Conservation (phyloP, 768 basidiomycete species). For the Lactarius vividus region DNA sequence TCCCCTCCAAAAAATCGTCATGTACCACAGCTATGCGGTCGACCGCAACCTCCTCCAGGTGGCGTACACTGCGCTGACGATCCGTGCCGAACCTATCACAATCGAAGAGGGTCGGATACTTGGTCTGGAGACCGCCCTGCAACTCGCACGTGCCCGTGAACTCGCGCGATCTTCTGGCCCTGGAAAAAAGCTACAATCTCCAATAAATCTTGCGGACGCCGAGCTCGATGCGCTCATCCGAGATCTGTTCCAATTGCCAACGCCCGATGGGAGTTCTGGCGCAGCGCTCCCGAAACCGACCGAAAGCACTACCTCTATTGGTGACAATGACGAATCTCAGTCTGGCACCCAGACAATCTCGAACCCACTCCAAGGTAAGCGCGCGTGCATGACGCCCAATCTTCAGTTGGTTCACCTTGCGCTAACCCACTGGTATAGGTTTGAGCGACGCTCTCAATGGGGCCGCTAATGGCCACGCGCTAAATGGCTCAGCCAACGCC, state of each 20-base stretch:
- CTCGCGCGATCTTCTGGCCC: conserved; percentile 15
- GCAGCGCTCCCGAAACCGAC: background rate
- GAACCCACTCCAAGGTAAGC: conserved; percentile 19
- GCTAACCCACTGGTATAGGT: conserved; percentile 10
- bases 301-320: background rate
- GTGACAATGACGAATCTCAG: background rate
- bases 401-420: conserved; percentile 6
- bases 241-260: conserved; percentile 21
- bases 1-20: conserved; percentile 52
- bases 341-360: conserved; percentile 4
- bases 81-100: conserved; percentile 49
- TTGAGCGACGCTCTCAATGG: background rate
- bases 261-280: background rate
- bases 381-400: conserved; percentile 4
- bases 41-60: conserved; percentile 50
- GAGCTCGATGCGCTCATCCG: conserved; percentile 24
- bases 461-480: conserved; percentile 1
- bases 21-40: conserved; percentile 54
- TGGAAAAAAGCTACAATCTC: background rate
- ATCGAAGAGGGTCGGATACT: conserved; percentile 55
- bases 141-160: conserved; percentile 55
- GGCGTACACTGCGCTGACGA: conserved; percentile 51
- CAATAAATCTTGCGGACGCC: background rate
- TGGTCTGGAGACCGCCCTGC: conserved; percentile 55
- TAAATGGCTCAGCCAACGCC: background rate